Base-by-base conservation (phyloP, 2,329 filamentous ascomycete genomes). In the Diaporthe vexans region DNA sequence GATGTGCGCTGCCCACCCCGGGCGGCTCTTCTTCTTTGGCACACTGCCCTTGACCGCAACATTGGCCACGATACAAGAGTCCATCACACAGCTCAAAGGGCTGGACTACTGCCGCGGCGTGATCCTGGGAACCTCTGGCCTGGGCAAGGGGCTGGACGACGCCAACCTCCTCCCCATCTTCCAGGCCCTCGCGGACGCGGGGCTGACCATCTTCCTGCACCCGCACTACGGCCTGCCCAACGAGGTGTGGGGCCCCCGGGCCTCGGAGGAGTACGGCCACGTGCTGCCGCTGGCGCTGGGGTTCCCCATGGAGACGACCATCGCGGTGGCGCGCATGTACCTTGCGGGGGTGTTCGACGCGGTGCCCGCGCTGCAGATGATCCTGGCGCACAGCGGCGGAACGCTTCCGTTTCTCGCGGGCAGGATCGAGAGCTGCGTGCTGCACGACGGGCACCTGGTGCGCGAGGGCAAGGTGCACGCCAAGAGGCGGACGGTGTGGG, bases 231-330 rank as follows among this genome's bases (percentile, higher is more conserved):
- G 95, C 1, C 89, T 98, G 3, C 95, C 95, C 0, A 89, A 90
- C 74, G 89, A 91, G 11, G 94, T 97, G 4, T 98, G 94, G 84
- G 95, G 95, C 0, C 90, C 94, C 0, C 87, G 93, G 10, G 90
- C 90, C 0, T 85, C 82, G 54, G 86, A 85, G 29, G 92, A 93
- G 75, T 98, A 97, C 80, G 95, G 95, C 0, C 95, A 98, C 81
- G 95, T 98, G 0, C 87, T 98, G 3, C 94, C 95, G 0, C 86
- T 98, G 0, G 94, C 95, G 0, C 85, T 98, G 4, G 95, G 95
- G 0, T 98, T 98, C 81, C 95, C 95, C 0, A 90, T 98, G 77
- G 95, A 98, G 84, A 98, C 95, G 0, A 98, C 95, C 1, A 96
- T 98, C 78, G 94, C 95, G 0, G 92, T 98, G 2, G 91, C 94